These are phyloP conservation scores for Apophysomyces sp. DNA, from an alignment of 371 early-diverging fungal species.

Conservation along the genomic window DNA sequence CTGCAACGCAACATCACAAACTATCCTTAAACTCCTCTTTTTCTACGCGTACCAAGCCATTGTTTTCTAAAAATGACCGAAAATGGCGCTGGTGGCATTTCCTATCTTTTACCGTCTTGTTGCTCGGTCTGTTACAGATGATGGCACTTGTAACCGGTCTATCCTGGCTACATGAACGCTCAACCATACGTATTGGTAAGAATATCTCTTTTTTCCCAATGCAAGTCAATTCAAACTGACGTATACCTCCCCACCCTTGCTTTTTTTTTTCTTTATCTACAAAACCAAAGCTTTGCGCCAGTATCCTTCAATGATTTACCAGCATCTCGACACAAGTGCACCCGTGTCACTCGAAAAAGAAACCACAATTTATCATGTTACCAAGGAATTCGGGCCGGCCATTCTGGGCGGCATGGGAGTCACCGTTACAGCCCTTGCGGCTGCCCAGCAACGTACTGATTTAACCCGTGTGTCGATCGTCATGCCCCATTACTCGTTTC, in stretches of 20 bases:
- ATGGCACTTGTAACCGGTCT: conserved; percentile 38
- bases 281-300: conserved; percentile 27
- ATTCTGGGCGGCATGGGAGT: conserved; percentile 59
- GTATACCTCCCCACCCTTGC: background rate
- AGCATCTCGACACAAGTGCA: conserved; percentile 43
- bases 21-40: background rate
- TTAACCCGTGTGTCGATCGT: conserved; percentile 53
- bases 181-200: conserved; percentile 57
- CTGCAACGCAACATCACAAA: background rate
- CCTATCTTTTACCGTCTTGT: conserved; percentile 30
- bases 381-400: conserved; percentile 59
- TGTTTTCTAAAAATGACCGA: conserved; percentile 16
- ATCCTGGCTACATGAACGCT: conserved; percentile 33
- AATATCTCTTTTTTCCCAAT: conserved; percentile 18
- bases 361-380: conserved; percentile 55
- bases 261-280: conserved; percentile 4
- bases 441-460: conserved; percentile 55
- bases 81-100: conserved; percentile 62
- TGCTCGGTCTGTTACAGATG: conserved; percentile 39
- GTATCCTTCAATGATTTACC: conserved; percentile 53
- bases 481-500: conserved; percentile 62
- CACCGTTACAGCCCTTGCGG: conserved; percentile 62
- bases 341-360: conserved; percentile 32
- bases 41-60: background rate
- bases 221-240: background rate